Percentiles rank a stretch among this genome's conserved stretches.
Conservation (phyloP, 176 grass and related monocot genomes). For the Melocanna baccifera region DNA sequence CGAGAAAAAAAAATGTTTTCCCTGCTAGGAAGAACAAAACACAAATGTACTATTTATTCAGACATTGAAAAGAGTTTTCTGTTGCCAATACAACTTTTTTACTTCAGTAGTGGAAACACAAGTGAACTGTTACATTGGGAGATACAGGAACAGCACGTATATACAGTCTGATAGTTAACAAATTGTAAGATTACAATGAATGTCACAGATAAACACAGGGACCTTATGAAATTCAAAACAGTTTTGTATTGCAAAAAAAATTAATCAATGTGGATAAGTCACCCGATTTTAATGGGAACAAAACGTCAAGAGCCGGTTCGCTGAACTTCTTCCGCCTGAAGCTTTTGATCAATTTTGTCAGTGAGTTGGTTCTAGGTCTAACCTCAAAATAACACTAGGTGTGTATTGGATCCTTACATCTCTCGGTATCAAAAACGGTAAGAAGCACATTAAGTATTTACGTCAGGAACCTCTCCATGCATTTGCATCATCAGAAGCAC, state of each 20-base stretch:
- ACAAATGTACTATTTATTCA: background rate
- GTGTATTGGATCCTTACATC: constrained; percentile 10
- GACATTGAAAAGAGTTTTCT: background rate
- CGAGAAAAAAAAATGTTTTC: no score
- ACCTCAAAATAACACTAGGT: constrained; percentile 17
- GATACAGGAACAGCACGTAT: constrained; percentile 15
- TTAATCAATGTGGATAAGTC: constrained; percentile 31
- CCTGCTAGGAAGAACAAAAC: background rate
- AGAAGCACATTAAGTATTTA: constrained; percentile 46
- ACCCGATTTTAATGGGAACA: constrained; percentile 11
- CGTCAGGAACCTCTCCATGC: constrained; percentile 62
- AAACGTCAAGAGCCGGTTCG: constrained; percentile 28
- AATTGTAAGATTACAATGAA: constrained; percentile 29
- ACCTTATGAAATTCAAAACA: constrained; percentile 14
- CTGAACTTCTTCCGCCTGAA: constrained; percentile 27
- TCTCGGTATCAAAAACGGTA: constrained; percentile 43
- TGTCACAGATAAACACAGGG: background rate
- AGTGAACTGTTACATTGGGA: background rate
- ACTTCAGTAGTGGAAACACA: background rate
- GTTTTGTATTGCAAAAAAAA: background rate
- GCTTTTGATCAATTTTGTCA: constrained; percentile 30
- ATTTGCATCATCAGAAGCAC: constrained; percentile 78
- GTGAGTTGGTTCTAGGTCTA: constrained; percentile 29
- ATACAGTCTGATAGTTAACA: constrained; percentile 14
- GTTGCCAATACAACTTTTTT: background rate